phyloP scores from a whole-genome alignment of 306 rosid genomes.

The Medicago ruthenica region DNA sequence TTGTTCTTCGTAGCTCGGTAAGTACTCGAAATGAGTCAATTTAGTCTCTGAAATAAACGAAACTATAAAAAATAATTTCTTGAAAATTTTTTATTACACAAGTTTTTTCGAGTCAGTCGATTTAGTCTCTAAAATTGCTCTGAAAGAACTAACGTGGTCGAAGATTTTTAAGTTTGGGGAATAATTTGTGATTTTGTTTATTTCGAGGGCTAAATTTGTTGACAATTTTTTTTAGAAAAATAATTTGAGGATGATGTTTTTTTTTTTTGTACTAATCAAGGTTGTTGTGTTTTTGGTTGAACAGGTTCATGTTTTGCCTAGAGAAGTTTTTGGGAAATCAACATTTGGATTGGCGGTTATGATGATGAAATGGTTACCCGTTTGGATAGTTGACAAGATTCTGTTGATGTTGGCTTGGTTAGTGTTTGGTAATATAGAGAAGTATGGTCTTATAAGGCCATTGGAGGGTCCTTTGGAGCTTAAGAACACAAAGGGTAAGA shows the following conservation, averaged over 20 bases:
- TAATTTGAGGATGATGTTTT: not conserved
- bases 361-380: constrained; percentile 83
- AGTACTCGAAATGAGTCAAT: constrained; percentile 21
- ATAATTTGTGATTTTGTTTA: not conserved
- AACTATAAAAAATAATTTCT: too few species aligned
- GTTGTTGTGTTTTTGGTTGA: constrained; percentile 41
- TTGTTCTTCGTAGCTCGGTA: constrained; percentile 91
- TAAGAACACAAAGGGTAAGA: constrained; percentile 79
- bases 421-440: constrained; percentile 66
- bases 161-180: not conserved
- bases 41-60: not conserved
- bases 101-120: not conserved
- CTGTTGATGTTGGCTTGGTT: constrained; percentile 73
- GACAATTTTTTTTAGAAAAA: not conserved
- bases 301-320: constrained; percentile 88
- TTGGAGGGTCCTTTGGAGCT: constrained; percentile 71
- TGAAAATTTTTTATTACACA: not conserved
- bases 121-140: too few species aligned
- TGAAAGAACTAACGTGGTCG: not conserved
- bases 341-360: constrained; percentile 75
- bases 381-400: constrained; percentile 81
- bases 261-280: not conserved
- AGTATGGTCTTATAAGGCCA: constrained; percentile 79
- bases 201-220: too few species aligned
- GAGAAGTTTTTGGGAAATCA: constrained; percentile 77